phyloP scores from a whole-genome alignment of 176 grass and related monocot species.

The Tillandsia fasciculata region DNA sequence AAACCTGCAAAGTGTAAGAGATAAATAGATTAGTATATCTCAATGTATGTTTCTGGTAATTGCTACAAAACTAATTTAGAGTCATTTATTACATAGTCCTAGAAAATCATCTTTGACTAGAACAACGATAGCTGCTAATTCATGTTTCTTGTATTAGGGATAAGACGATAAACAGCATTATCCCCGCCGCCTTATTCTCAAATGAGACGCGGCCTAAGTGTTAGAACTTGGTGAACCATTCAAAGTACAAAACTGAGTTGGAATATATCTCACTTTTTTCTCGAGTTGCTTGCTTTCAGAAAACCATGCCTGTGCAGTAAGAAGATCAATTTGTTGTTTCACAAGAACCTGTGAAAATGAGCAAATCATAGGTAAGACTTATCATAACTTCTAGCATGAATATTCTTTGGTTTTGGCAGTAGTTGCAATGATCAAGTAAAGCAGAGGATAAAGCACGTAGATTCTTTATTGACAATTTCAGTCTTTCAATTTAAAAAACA shows the following conservation, averaged over 20 bases:
- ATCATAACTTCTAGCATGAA: not conserved
- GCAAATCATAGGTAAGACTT: not conserved
- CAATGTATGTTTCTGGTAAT: no score
- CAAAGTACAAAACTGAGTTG: no score
- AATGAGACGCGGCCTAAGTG: no score
- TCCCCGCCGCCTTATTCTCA: not conserved
- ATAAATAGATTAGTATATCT: no score
- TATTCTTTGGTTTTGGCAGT: not conserved
- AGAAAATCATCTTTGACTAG: no score
- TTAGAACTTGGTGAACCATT: no score
- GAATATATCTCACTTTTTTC: slow-evolving; percentile 45
- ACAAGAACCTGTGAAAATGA: slow-evolving; percentile 46
- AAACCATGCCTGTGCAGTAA: slow-evolving; percentile 87
- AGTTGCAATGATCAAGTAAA: not conserved
- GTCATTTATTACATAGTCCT: no score
- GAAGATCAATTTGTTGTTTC: slow-evolving; percentile 58
- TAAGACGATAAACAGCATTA: not conserved
- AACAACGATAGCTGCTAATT: no score
- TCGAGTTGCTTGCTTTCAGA: slow-evolving; percentile 59
- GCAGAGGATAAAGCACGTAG: not conserved
- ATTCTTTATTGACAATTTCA: not conserved
- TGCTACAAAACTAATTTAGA: no score
- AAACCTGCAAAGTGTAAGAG: slow-evolving; percentile 27
- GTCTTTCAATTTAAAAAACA: not conserved
- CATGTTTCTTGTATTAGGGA: not conserved